Evolutionary conservation across 345 rosid genomes (phyloP), one percentile per base, ranked within the genome.

Genomic region (Raphanus sativus): DNA sequence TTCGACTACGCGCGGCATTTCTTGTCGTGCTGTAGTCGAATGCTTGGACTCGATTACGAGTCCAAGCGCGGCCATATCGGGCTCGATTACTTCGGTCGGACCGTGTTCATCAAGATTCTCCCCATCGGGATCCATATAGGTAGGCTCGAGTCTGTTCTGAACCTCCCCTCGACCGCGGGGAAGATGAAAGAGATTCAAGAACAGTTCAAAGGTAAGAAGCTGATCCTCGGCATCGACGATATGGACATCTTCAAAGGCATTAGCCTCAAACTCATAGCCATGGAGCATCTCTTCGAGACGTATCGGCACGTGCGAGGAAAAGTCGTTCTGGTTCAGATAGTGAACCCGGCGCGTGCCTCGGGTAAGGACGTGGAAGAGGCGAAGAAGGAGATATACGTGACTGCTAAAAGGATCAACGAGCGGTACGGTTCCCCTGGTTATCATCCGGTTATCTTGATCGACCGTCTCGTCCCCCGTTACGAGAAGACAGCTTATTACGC

Each of bases 191-290:
- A 89, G 79, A 86, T 91, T 30, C 82, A 83, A 69, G 80, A 84
- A 74, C 86, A 80, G 59, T 91, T 85, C 32, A 84, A 81, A 6
- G 97, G 94, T 36, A 87, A 82, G 60, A 91, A 83, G 76, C 9
- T 91, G 77, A 87, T 91, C 77, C 85, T 91, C 17, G 97, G 97
- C n/a, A 63, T 91, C 0, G 94, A 91, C 48, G 94, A 91, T 80
- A 91, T 91, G 94, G 97, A 91, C 84, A 91, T 91, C 62, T 89
- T 91, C 42, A 89, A 91, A 63, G 94, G 97, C 42, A 91, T 91
- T 80, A 91, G 92, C 69, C 80, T 91, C 75, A 91, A 91, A 63
- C 77, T 91, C 16, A 70, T 91, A 66, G 91, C 93, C 25, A 72
- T 91, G 86, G 93, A 89, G 65, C 87, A 83, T 38, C 90, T 91